phyloP scores from a whole-genome alignment of 148 eudicot species.

The Vaccinium macrocarpon region DNA sequence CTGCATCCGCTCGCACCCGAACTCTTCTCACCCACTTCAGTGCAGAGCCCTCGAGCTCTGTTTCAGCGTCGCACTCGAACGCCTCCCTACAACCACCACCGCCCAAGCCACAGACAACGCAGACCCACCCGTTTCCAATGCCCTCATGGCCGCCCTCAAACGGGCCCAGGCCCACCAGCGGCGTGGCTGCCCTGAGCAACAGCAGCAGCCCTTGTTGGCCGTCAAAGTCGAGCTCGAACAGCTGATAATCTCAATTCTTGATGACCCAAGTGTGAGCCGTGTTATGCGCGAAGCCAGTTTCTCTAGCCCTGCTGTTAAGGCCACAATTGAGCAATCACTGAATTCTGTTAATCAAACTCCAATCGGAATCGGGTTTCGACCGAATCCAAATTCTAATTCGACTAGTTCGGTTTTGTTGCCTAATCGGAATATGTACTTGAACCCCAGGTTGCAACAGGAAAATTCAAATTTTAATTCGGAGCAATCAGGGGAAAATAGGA shows the following conservation, averaged over 20 bases:
- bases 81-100: slow-evolving; percentile 47
- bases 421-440: slow-evolving; percentile 51
- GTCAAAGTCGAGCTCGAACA: slow-evolving; percentile 93
- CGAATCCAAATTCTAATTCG: slow-evolving; percentile 3
- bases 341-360: slow-evolving; percentile 23
- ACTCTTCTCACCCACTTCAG: slow-evolving; percentile 93
- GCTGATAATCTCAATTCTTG: slow-evolving; percentile 73
- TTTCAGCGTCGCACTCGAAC: slow-evolving; percentile 85
- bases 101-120: slow-evolving; percentile 27
- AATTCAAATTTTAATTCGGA: slow-evolving; percentile 20
- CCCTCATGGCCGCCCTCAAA: slow-evolving; percentile 85
- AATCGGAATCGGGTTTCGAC: slow-evolving; percentile 40
- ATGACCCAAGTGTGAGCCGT: slow-evolving; percentile 93
- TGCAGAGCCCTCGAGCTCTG: slow-evolving; percentile 91
- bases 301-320: slow-evolving; percentile 86
- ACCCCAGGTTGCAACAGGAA: slow-evolving; percentile 48
- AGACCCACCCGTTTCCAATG: slow-evolving; percentile 86
- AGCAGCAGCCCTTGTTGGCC: slow-evolving; percentile 83
- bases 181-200: slow-evolving; percentile 92
- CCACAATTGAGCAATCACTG: slow-evolving; percentile 65
- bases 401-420: background rate
- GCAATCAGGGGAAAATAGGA: slow-evolving; percentile 27
- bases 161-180: slow-evolving; percentile 93
- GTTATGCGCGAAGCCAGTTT: slow-evolving; percentile 93
- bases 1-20: slow-evolving; percentile 86